Conservation (phyloP, 805 yeast genomes). For the Starmerella bombicola region DNA sequence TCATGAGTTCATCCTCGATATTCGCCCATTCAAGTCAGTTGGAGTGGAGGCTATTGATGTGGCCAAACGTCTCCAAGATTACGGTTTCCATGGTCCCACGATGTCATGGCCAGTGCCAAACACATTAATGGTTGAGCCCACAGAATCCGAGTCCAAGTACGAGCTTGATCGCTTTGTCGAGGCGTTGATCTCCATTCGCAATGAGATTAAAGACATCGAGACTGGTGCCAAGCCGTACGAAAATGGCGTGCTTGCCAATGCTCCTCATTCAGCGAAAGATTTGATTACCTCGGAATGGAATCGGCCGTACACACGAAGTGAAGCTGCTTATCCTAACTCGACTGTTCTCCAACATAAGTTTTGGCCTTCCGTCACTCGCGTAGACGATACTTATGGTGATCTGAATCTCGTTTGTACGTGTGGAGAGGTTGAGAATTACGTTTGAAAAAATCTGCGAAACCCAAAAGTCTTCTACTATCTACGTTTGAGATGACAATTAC, state of each 20-base stretch:
- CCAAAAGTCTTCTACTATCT: too few relatives aligned
- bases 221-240: conserved; percentile 52
- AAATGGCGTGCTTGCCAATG: conserved; percentile 56
- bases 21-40: conserved; percentile 63
- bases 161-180: conserved; percentile 88
- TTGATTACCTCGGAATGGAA: conserved; percentile 61
- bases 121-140: conserved; percentile 95
- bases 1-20: conserved; percentile 89
- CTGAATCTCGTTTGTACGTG: conserved; percentile 87
- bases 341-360: conserved; percentile 62
- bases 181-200: conserved; percentile 68
- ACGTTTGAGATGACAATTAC: too few relatives aligned
- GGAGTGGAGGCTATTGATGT: conserved; percentile 93
- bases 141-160: conserved; percentile 80
- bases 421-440: conserved; percentile 26
- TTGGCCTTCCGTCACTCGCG: conserved; percentile 91
- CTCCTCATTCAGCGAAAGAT: conserved; percentile 86
- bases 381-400: conserved; percentile 93
- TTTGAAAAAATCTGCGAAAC: too few relatives aligned
- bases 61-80: conserved; percentile 94
- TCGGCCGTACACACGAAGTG: conserved; percentile 84
- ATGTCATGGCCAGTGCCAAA: conserved; percentile 98
- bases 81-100: conserved; percentile 98
- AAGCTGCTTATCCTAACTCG: conserved; percentile 87
- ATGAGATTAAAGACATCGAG: conserved; percentile 65